Conservation (phyloP, 768 basidiomycete genomes). For the Butyriboletus loyo region DNA sequence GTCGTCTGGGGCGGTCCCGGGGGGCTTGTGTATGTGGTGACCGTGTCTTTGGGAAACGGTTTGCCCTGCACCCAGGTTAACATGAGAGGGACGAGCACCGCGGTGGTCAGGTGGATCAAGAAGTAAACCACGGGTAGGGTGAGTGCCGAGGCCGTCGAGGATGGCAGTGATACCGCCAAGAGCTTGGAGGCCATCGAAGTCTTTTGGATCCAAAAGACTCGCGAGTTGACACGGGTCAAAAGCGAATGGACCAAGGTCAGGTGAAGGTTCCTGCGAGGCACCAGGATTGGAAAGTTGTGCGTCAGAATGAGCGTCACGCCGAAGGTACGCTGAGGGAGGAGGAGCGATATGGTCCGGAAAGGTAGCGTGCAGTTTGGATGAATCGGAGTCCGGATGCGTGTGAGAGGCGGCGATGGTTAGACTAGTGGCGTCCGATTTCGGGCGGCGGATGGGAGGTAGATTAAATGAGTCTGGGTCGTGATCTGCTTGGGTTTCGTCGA, state of each 20-base stretch:
- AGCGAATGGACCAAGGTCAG: conserved; percentile 68
- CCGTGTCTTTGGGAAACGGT: conserved; percentile 35
- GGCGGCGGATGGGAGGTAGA: conserved; percentile 33
- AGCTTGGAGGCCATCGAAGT: conserved; percentile 54
- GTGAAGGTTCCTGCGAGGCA: conserved; percentile 37
- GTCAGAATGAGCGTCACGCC: conserved; percentile 22
- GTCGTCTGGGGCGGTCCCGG: background rate
- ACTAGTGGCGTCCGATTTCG: conserved; percentile 33
- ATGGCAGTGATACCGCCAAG: conserved; percentile 73
- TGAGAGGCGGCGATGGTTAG: conserved; percentile 35
- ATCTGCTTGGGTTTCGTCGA: conserved; percentile 52
- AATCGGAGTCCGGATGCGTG: conserved; percentile 38
- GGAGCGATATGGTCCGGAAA: conserved; percentile 5
- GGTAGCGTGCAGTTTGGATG: conserved; percentile 20
- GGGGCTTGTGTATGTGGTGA: conserved; percentile 3
- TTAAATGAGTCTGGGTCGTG: conserved; percentile 28
- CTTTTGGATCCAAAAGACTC: conserved; percentile 88
- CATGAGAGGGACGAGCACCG: conserved; percentile 5
- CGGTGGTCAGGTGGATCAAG: background rate
- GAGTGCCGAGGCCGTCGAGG: conserved; percentile 71
- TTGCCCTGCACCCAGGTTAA: conserved; percentile 26
- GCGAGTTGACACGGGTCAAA: conserved; percentile 77
- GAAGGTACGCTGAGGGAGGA: conserved; percentile 20
- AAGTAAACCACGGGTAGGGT: conserved; percentile 46
- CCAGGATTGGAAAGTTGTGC: conserved; percentile 20